These are phyloP conservation scores for Coemansia sp. DNA, from an alignment of 371 early-diverging fungal genomes.

Conservation along the genomic window DNA sequence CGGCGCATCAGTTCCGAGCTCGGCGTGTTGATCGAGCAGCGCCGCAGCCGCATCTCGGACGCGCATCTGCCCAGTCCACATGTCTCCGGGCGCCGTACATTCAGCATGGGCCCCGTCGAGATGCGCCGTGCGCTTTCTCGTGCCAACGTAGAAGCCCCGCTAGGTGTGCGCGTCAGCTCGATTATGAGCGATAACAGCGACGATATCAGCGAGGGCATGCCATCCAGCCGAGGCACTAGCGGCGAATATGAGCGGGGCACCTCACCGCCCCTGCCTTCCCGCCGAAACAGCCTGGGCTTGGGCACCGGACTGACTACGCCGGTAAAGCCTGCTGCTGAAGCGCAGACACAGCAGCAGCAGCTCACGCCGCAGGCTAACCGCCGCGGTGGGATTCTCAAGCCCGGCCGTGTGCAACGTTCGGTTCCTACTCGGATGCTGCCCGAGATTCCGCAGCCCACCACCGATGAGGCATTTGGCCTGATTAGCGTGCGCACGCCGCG, in stretches of 20 bases:
- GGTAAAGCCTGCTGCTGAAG: not conserved
- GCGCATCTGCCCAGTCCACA: not conserved
- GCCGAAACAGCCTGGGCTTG: conserved; percentile 3
- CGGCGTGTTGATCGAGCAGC: conserved; percentile 17
- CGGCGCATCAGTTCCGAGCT: conserved; percentile 47
- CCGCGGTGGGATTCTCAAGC: conserved; percentile 39
- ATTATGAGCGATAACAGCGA: not conserved
- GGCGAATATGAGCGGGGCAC: conserved; percentile 2
- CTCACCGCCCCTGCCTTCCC: not conserved
- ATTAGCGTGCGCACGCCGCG: conserved; percentile 7
- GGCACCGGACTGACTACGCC: not conserved
- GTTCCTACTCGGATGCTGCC: not conserved
- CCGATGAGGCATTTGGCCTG: not conserved
- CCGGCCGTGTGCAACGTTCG: conserved; percentile 25
- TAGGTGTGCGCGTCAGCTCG: not conserved
- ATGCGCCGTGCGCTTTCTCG: conserved; percentile 6
- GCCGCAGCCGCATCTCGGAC: not conserved
- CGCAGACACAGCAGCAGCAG: conserved; percentile 9
- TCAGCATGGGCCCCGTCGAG: conserved; percentile 30
- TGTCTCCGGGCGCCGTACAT: conserved; percentile 7
- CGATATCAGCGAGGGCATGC: not conserved
- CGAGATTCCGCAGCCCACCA: not conserved
- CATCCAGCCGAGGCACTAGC: not conserved
- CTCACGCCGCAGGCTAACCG: conserved; percentile 40
- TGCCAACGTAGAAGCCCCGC: not conserved